Conservation (phyloP, 2,329 filamentous ascomycete species). For the Stachybotrys elegans region DNA sequence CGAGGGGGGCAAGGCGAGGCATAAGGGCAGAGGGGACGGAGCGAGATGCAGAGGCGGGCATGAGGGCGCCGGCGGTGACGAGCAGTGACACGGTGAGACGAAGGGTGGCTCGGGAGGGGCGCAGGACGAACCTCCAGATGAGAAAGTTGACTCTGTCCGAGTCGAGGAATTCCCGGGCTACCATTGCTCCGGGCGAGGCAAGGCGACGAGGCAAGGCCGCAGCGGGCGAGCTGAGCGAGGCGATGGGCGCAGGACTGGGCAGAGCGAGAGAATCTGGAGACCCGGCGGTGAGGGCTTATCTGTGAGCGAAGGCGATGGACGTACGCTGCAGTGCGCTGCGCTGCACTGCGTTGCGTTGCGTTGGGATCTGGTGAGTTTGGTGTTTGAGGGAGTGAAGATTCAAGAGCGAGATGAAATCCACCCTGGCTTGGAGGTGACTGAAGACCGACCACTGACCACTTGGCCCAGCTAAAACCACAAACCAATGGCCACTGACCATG, state of each 20-base stretch:
- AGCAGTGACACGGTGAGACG: constrained; percentile 6
- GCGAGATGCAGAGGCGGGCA: constrained; percentile 5
- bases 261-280: no score
- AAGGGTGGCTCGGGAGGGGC: constrained; percentile 9
- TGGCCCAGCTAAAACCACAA: no score
- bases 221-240: constrained; percentile 7
- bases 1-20: not conserved
- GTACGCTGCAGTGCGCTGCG: no score
- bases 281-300: no score
- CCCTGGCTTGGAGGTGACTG: constrained; percentile 17
- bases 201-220: constrained; percentile 3
- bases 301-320: no score
- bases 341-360: no score
- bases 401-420: constrained; percentile 29
- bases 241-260: not conserved
- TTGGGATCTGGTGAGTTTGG: no score
- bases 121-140: constrained; percentile 55
- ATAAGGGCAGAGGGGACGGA: constrained; percentile 1
- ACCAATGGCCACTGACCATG: no score
- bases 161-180: constrained; percentile 56
- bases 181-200: constrained; percentile 36
- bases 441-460: no score
- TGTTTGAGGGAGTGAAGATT: constrained; percentile 17
- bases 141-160: constrained; percentile 66
- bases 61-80: constrained; percentile 14